phyloP scores from a whole-genome alignment of 2,329 filamentous ascomycete genomes.

The Aspergillus ustus region DNA sequence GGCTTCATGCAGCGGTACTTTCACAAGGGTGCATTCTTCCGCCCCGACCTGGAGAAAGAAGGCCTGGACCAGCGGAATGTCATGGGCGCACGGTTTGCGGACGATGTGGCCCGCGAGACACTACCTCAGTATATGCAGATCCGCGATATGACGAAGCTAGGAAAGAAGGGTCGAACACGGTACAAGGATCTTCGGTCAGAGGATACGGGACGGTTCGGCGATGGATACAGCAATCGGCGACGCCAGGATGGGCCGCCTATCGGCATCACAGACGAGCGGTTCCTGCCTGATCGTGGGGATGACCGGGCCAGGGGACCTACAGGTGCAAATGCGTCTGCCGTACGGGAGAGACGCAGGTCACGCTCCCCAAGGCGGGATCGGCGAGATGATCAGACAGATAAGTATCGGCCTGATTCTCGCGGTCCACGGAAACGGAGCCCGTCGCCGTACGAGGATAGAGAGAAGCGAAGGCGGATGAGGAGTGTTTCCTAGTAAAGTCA shows the following conservation, averaged over 20 bases:
- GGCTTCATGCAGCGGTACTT: constrained; percentile 94
- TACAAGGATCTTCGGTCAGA: constrained; percentile 88
- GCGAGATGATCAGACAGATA: constrained; percentile 51
- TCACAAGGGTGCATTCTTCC: constrained; percentile 96
- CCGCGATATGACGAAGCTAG: constrained; percentile 89
- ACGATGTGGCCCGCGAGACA: constrained; percentile 83
- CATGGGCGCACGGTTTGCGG: constrained; percentile 80
- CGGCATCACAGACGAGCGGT: constrained; percentile 52
- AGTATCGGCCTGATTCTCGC: constrained; percentile 50
- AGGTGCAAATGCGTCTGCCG: constrained; percentile 52
- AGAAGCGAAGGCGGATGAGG: constrained; percentile 47
- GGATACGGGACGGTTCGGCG: constrained; percentile 85
- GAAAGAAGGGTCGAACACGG: constrained; percentile 86
- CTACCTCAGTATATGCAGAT: constrained; percentile 91
- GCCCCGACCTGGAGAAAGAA: constrained; percentile 75
- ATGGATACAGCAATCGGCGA: constrained; percentile 36
- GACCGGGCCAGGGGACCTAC: constrained; percentile 45
- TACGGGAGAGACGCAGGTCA: constrained; percentile 47
- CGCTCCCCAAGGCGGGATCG: constrained; percentile 53
- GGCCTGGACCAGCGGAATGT: constrained; percentile 80
- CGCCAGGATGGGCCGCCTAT: constrained; percentile 38
- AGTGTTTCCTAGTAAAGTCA: constrained; percentile 27
- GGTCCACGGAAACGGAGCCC: constrained; percentile 46
- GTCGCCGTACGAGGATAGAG: constrained; percentile 47
- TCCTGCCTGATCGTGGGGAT: constrained; percentile 48